Evolutionary conservation across 768 basidiomycete genomes (phyloP), one percentile per base, ranked within the genome.

Genomic region (Auriscalpium vulgare): DNA sequence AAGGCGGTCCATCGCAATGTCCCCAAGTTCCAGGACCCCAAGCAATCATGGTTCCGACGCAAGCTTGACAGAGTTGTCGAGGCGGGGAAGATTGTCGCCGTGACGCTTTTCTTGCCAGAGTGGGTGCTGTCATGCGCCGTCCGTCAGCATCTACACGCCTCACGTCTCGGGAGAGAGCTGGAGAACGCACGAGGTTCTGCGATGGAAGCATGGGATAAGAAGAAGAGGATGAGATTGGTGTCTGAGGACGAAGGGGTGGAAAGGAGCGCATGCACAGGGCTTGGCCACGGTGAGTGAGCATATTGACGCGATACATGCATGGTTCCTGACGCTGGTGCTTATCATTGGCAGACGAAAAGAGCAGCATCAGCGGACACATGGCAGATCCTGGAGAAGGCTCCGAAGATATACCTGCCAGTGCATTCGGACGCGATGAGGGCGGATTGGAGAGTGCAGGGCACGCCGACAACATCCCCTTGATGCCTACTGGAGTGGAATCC

Each of bases 1-100:
- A 62, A 60, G 11, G 56, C 63, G 6, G 51, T 69, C 8, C 71
- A 71, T 19, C 68, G 66, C 16, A 69, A 71, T 55, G 61, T 71
- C 17, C 67, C 70, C 2, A 44, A 23, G 37, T 56, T 58, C 4
- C 49, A 65, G 10, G 62, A 62, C 13, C 45, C 53, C 13, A 34
- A 17, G n/a, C 40, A 43, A 17, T 43, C 40, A 43, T 13, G 40
- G 40, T 7, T 17, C 2, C 40, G 40, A 17, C 40, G 40, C n/a
- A 17, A 13, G 13, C n/a, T 43, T 11, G 40, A 17, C 40, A 11
- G 40, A 11, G 40, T 43, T 4, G 3, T 43, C 13, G 40, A 43
- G n/a, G n/a, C 40, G 13, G n/a, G 11, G n/a, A 43, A 43, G 40
- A 43, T 43, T 7, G 40, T 43, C 13, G 7, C n/a, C 13, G 40